Percentiles rank a stretch among this genome's conserved stretches.
phyloP scores from a whole-genome alignment of 2,329 filamentous ascomycete genomes.

The Domatiomyces catenatus region DNA sequence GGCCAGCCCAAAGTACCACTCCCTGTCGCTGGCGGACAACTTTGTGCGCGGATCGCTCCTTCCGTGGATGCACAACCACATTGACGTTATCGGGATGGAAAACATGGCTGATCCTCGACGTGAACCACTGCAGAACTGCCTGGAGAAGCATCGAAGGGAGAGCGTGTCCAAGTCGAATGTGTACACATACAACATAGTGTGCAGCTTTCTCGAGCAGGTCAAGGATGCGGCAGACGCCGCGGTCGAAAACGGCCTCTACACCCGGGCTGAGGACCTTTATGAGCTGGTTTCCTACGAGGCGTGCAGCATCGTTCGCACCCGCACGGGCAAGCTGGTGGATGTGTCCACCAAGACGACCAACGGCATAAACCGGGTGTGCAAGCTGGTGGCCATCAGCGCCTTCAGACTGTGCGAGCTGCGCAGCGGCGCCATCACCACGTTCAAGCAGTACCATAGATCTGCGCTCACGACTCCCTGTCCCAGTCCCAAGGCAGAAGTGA shows the following conservation, averaged over 20 bases:
- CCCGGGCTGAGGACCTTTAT: slow-evolving; percentile 5
- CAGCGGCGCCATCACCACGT: slow-evolving; percentile 4
- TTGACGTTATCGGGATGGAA: slow-evolving; percentile 7
- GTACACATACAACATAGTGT: slow-evolving; percentile 9
- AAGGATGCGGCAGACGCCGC: slow-evolving; percentile 7
- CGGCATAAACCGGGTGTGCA: slow-evolving; percentile 13
- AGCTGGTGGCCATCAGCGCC: slow-evolving; percentile 12
- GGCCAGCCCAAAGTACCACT: slow-evolving; percentile 1
- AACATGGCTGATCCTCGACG: neutral
- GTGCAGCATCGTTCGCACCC: slow-evolving; percentile 9
- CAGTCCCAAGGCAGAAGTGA: neutral
- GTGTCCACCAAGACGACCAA: slow-evolving; percentile 9
- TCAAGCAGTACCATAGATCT: neutral
- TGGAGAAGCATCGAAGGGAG: slow-evolving; percentile 2
- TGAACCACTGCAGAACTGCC: neutral
- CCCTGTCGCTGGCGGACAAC: slow-evolving; percentile 3
- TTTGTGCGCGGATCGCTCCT: slow-evolving; percentile 7
- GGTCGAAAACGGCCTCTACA: slow-evolving; percentile 5
- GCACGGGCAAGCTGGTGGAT: slow-evolving; percentile 10
- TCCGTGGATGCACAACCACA: slow-evolving; percentile 8
- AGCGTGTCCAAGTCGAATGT: slow-evolving; percentile 6
- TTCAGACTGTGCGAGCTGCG: slow-evolving; percentile 13
- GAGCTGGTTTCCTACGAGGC: slow-evolving; percentile 12
- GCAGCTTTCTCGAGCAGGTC: slow-evolving; percentile 9
- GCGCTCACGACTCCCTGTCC: neutral